Conservation (phyloP, 805 yeast species). For the Teunomyces tritomae region DNA sequence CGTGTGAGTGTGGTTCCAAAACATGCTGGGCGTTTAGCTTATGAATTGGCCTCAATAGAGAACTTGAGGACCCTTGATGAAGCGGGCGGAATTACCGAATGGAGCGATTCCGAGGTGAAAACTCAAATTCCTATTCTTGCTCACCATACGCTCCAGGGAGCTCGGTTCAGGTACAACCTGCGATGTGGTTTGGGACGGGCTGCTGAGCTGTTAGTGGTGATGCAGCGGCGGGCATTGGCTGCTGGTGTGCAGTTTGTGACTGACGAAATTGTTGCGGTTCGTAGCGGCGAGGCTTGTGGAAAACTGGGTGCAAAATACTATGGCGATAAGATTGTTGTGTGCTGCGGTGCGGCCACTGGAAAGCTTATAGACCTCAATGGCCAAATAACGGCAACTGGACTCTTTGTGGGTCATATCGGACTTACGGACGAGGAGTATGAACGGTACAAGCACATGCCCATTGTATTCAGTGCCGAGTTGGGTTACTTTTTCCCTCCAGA, state of each 20-base stretch:
- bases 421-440: not conserved
- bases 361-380: not conserved
- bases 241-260: not conserved
- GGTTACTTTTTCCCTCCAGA: constrained; percentile 2
- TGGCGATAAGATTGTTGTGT: not conserved
- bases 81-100: not conserved
- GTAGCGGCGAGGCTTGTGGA: not conserved
- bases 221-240: not conserved
- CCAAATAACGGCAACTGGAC: not conserved
- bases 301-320: constrained; percentile 2
- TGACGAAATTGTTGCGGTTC: not conserved
- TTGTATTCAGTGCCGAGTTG: not conserved
- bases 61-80: not conserved
- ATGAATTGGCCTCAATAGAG: not conserved
- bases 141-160: not conserved
- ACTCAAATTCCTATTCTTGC: not conserved
- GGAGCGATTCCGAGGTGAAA: not conserved
- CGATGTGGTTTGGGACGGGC: not conserved
- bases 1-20: not conserved
- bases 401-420: not conserved
- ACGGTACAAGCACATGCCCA: not conserved
- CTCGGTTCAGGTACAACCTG: not conserved
- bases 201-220: not conserved
- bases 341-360: not conserved
- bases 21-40: not conserved